Evolutionary conservation across 805 yeast species (phyloP), one percentile per base, ranked within the genome.

Genomic region (Ogataea methylovora): DNA sequence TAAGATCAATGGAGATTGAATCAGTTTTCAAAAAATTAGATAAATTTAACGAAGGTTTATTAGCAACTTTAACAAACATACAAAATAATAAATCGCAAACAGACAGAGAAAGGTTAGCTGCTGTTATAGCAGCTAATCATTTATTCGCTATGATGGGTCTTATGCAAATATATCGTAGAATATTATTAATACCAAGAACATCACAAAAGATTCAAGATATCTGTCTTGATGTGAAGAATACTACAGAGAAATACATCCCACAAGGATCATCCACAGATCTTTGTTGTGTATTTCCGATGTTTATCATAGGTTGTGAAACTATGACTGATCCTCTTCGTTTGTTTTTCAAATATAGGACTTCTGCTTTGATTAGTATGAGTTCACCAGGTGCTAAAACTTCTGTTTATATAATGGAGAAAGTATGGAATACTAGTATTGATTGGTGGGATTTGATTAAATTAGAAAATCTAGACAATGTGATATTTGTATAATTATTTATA

Each of bases 231-330:
- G 63, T 72, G 39, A 61, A 64, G 2, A 42, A 43, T 4, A 44
- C 67, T 2, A 42, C 70, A 3, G 58, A 54, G 24, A 45, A 53
- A 0, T 52, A 64, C 35, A 63, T 78, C 7, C 69, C 65, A 14
- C 56, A 65, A 5, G 60, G 63, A 8, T 58, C 73, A 2, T 65
- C 75, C 0, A 73, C 76, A 5, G 79, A 76, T 37, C 56, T 74
- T 4, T 74, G 82, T 47, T 54, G 75, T 32, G 60, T 74, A 5
- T 71, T 76, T 37, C 73, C 78, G 14, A 54, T 68, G 4, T 73
- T 77, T 41, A 63, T 76, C 20, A 73, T 77, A 16, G 84, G 74
- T 14, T 73, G 80, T 51, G 84, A 78, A 42, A 63, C 70, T 7
- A 41, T 59, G 11, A 64, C 70, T 36, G 51, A 51, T 1, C 43